A percentile compares a stretch with the other conserved stretches of the same genome.
phyloP scores from a whole-genome alignment of 225 moss, liverwort and hornwort genomes.

The Straminergon stramineum region DNA sequence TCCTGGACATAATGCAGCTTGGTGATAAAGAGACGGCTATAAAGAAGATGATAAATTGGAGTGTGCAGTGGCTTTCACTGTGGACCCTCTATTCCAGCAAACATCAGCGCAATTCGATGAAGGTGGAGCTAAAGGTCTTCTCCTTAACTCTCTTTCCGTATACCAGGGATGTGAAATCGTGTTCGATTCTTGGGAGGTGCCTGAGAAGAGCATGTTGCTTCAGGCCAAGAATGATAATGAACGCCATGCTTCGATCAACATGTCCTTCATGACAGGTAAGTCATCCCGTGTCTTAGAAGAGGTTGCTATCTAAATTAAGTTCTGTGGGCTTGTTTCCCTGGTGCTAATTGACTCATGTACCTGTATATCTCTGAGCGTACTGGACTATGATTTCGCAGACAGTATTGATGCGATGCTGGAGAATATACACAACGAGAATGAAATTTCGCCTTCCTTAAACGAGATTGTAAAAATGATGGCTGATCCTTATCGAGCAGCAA shows the following conservation, averaged over 20 bases:
- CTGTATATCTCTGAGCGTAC: background rate
- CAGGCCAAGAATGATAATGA: slow-evolving; percentile 37
- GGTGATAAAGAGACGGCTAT: background rate
- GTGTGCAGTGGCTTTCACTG: slow-evolving; percentile 84
- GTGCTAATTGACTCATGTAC: background rate
- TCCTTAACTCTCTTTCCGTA: slow-evolving; percentile 72
- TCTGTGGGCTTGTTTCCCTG: slow-evolving; percentile 1
- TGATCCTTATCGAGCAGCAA: slow-evolving; percentile 71
- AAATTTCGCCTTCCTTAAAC: slow-evolving; percentile 71
- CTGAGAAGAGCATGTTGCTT: slow-evolving; percentile 71
- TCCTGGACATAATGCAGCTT: background rate
- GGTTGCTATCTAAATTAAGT: background rate
- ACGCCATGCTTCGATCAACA: slow-evolving; percentile 35
- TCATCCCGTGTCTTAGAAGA: background rate
- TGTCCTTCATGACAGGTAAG: slow-evolving; percentile 78
- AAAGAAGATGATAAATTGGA: slow-evolving; percentile 1
- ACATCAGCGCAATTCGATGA: slow-evolving; percentile 96
- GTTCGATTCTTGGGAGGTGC: slow-evolving; percentile 86
- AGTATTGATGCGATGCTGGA: slow-evolving; percentile 63
- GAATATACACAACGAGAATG: slow-evolving; percentile 37
- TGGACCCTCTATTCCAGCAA: slow-evolving; percentile 94
- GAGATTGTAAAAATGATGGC: slow-evolving; percentile 69
- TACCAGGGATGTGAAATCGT: slow-evolving; percentile 81
- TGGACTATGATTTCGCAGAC: slow-evolving; percentile 35
- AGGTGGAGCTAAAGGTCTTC: slow-evolving; percentile 90